Conservation (phyloP, 208 protist species). For the Trypanosoma mega region DNA sequence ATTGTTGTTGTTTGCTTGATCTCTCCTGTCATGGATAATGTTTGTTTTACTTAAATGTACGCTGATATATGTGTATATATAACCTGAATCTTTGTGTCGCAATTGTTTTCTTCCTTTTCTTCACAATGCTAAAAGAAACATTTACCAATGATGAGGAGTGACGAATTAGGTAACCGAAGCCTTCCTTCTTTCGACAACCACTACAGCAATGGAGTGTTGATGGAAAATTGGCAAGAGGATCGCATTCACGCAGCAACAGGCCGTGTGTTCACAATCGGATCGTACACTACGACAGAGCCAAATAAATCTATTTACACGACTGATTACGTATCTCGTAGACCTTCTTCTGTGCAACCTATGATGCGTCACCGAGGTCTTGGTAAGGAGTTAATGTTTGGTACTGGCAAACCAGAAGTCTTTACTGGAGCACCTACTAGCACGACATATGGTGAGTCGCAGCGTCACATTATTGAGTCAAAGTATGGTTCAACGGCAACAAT, state of each 20-base stretch:
- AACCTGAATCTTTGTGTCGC: too few relatives aligned
- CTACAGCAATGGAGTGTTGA: slow-evolving; percentile 57
- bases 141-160: too few relatives aligned
- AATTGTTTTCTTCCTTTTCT: too few relatives aligned
- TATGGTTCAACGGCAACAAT: neutral
- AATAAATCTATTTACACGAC: slow-evolving; percentile 8
- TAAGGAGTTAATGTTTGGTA: slow-evolving; percentile 32
- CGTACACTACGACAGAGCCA: neutral
- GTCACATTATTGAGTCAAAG: slow-evolving; percentile 12
- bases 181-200: slow-evolving; percentile 57
- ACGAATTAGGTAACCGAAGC: too few relatives aligned
- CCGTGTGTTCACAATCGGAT: slow-evolving; percentile 21
- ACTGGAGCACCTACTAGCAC: slow-evolving; percentile 18
- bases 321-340: slow-evolving; percentile 8
- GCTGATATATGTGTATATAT: too few relatives aligned
- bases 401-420: slow-evolving; percentile 3
- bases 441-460: slow-evolving; percentile 24
- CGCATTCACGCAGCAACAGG: slow-evolving; percentile 28
- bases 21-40: too few relatives aligned
- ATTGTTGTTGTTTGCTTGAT: neutral
- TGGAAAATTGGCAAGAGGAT: slow-evolving; percentile 75
- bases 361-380: slow-evolving; percentile 24
- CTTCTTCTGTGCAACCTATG: slow-evolving; percentile 18
- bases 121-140: too few relatives aligned
- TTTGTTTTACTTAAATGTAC: too few relatives aligned